These are phyloP conservation scores for Jamesozyma spencerorum DNA, from an alignment of 805 yeast species.

Conservation along the genomic window DNA sequence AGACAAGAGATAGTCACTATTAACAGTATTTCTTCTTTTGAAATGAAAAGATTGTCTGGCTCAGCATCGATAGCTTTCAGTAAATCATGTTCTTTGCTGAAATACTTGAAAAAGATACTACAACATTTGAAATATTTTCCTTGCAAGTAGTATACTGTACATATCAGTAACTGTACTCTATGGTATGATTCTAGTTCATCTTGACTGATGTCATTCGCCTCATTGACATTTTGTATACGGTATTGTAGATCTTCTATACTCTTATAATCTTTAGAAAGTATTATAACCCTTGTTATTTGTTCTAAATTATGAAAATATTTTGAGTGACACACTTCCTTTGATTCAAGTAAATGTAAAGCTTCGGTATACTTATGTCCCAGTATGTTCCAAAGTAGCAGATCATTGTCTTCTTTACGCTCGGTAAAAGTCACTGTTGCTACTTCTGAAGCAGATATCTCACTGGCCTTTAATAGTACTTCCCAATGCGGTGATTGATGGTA, in stretches of 20 bases:
- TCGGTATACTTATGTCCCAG: constrained; percentile 19
- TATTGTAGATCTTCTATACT: constrained; percentile 21
- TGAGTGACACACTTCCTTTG: constrained; percentile 2
- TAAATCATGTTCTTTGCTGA: constrained; percentile 11
- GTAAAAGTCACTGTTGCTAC: neutral
- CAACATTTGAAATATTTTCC: constrained; percentile 20
- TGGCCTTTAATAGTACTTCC: constrained; percentile 5
- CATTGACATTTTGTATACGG: constrained; percentile 7
- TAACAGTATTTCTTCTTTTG: constrained; percentile 15
- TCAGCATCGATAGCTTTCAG: constrained; percentile 1
- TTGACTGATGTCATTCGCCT: neutral
- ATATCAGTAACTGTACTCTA: constrained; percentile 11
- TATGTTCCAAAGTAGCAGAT: constrained; percentile 6
- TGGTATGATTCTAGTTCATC: constrained; percentile 11
- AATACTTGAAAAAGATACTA: constrained; percentile 12
- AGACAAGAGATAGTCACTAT: constrained; percentile 20
- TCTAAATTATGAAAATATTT: constrained; percentile 15
- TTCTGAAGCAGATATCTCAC: constrained; percentile 1
- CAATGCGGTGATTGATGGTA: constrained; percentile 13
- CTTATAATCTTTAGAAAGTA: constrained; percentile 15
- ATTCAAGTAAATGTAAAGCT: constrained; percentile 17
- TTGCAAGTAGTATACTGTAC: constrained; percentile 14
- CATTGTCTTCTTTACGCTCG: neutral
- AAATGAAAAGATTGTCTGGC: constrained; percentile 5
- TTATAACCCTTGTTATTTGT: constrained; percentile 9